Percentiles rank a stretch among this genome's conserved stretches.
Conservation (phyloP, 73 alveolate species). For the Paramecium biaurelia region DNA sequence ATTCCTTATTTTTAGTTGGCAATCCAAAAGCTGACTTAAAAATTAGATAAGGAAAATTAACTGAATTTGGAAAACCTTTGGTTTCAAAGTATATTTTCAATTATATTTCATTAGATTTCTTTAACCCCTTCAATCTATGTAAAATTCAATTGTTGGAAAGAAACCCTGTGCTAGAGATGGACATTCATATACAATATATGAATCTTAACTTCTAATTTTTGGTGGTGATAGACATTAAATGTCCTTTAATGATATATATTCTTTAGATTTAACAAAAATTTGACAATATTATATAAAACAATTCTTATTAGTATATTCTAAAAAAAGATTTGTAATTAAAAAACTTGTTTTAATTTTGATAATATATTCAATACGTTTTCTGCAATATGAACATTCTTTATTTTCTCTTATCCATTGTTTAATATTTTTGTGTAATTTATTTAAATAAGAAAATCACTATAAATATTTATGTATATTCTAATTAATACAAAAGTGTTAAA, state of each 20-base stretch:
- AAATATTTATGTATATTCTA: no score
- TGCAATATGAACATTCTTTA: no score
- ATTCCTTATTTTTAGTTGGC: slow-evolving; percentile 44
- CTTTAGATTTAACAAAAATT: slow-evolving; percentile 48
- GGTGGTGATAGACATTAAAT: slow-evolving; percentile 94
- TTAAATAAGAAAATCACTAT: no score
- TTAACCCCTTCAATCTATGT: slow-evolving; percentile 24
- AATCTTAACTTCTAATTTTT: slow-evolving; percentile 71
- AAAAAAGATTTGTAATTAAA: no score
- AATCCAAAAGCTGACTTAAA: slow-evolving; percentile 60
- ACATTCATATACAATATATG: slow-evolving; percentile 70
- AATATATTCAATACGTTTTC: no score
- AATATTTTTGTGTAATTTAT: no score
- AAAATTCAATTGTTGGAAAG: slow-evolving; percentile 63
- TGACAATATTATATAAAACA: background rate
- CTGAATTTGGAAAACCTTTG: slow-evolving; percentile 59
- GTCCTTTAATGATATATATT: slow-evolving; percentile 82
- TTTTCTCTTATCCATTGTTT: no score
- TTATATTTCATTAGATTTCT: slow-evolving; percentile 23
- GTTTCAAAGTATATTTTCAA: background rate
- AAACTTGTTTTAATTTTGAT: no score
- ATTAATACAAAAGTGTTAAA: background rate
- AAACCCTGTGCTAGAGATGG: slow-evolving; percentile 92
- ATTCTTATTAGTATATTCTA: no score
- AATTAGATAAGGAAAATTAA: slow-evolving; percentile 36